Percentiles rank a stretch among this genome's conserved stretches.
These are phyloP conservation scores for Erigeron canadensis DNA, from an alignment of 129 eudicot species.

Conservation along the genomic window DNA sequence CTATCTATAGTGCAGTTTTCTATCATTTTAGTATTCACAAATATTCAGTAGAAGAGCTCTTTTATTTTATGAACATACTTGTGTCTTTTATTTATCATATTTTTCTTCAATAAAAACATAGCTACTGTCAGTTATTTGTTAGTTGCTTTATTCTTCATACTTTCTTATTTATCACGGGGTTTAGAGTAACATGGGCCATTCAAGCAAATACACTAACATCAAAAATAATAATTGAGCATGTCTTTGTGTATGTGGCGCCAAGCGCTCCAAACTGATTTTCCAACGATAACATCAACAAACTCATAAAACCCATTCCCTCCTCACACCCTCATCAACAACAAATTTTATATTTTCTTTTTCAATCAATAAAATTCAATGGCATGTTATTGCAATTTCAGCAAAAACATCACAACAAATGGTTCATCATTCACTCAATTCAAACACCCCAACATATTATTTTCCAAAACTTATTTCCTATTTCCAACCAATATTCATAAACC, in stretches of 20 bases:
- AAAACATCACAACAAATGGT: constrained; percentile 16
- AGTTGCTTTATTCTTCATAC: too few relatives aligned
- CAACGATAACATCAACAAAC: constrained; percentile 35
- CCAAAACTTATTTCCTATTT: constrained; percentile 16
- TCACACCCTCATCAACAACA: not conserved
- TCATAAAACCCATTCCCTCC: constrained; percentile 6
- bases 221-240: not conserved
- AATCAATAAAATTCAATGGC: constrained; percentile 41
- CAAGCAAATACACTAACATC: not conserved
- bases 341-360: too few relatives aligned
- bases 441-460: constrained; percentile 23
- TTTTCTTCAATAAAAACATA: too few relatives aligned
- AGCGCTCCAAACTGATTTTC: constrained; percentile 36
- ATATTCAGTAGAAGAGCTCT: too few relatives aligned
- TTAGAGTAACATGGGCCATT: too few relatives aligned
- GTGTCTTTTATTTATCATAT: too few relatives aligned
- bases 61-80: too few relatives aligned
- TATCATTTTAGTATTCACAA: too few relatives aligned
- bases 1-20: too few relatives aligned
- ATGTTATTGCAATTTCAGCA: constrained; percentile 33
- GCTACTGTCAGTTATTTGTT: too few relatives aligned
- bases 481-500: constrained; percentile 4
- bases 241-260: constrained; percentile 51
- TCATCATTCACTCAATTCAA: constrained; percentile 29
- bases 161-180: too few relatives aligned